Evolutionary conservation across 768 basidiomycete species (phyloP).

Genomic region (Podaxis mareebaensis): DNA sequence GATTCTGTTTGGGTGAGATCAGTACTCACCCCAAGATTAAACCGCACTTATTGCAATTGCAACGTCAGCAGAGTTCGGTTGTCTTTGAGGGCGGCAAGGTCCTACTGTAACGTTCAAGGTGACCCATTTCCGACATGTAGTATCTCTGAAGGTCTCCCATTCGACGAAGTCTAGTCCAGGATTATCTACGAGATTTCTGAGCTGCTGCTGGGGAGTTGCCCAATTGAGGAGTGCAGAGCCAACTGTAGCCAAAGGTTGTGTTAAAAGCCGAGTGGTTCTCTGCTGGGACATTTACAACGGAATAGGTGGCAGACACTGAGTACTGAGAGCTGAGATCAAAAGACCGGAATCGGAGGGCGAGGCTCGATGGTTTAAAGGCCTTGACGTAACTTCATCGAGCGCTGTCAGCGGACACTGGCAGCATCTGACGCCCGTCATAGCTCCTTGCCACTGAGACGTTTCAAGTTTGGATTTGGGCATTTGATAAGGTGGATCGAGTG

Average conservation of each 20-base stretch:
- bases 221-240: neutral
- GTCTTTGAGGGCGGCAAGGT: neutral
- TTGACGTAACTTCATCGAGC: neutral
- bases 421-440: neutral
- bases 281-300: neutral
- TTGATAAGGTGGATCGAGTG: no score
- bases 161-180: neutral
- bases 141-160: constrained; percentile 4
- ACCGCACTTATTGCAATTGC: neutral
- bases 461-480: neutral
- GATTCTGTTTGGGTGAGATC: neutral
- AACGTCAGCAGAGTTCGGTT: neutral
- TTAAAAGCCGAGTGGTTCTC: neutral
- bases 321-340: neutral
- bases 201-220: neutral
- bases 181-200: neutral
- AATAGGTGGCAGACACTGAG: neutral
- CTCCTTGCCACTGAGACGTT: neutral
- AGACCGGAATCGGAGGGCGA: neutral
- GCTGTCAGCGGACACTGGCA: neutral
- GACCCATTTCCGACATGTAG: constrained; percentile 3
- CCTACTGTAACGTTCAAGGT: constrained; percentile 1
- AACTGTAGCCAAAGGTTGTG: neutral
- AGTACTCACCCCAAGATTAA: constrained; percentile 1
- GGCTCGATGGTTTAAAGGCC: neutral